These are phyloP conservation scores for Tylopilus plumbeoviolaceoides DNA, from an alignment of 768 basidiomycete genomes.

Conservation along the genomic window DNA sequence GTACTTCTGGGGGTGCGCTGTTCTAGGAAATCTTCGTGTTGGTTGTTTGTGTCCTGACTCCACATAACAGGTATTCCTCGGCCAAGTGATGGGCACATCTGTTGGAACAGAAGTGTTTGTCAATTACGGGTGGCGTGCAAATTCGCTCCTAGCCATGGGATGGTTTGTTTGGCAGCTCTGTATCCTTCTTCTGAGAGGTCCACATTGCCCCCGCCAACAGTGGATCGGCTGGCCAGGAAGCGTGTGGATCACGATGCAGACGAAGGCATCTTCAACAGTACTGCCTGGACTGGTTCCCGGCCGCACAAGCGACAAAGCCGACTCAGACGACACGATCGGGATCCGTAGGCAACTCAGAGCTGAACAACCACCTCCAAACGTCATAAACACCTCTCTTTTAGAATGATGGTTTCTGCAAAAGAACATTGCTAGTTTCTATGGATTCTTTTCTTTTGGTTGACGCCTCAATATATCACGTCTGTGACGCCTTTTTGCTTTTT, in stretches of 20 bases:
- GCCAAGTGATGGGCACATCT: conserved; percentile 76
- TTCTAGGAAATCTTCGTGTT: background rate
- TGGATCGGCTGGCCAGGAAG: conserved; percentile 49
- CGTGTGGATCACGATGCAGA: background rate
- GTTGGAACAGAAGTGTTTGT: conserved; percentile 42
- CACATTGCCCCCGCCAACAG: conserved; percentile 38
- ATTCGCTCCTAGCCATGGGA: conserved; percentile 53
- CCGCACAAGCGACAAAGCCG: background rate
- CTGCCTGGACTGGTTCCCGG: background rate
- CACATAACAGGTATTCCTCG: conserved; percentile 47
- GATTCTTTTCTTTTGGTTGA: too few relatives aligned
- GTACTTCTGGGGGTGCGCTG: conserved; percentile 55
- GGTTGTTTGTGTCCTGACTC: background rate
- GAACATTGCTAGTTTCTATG: too few relatives aligned
- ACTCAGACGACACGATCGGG: background rate
- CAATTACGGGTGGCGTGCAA: conserved; percentile 59
- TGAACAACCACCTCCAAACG: too few relatives aligned
- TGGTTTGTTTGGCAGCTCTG: conserved; percentile 52
- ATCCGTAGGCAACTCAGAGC: background rate
- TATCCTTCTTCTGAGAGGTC: conserved; percentile 60
- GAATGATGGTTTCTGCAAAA: too few relatives aligned
- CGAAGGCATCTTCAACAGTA: background rate
- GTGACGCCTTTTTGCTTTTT: too few relatives aligned
- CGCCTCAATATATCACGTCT: too few relatives aligned
- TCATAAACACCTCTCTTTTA: too few relatives aligned